These are phyloP conservation scores for Russula dissimulans DNA, from an alignment of 768 basidiomycete species.

Conservation along the genomic window DNA sequence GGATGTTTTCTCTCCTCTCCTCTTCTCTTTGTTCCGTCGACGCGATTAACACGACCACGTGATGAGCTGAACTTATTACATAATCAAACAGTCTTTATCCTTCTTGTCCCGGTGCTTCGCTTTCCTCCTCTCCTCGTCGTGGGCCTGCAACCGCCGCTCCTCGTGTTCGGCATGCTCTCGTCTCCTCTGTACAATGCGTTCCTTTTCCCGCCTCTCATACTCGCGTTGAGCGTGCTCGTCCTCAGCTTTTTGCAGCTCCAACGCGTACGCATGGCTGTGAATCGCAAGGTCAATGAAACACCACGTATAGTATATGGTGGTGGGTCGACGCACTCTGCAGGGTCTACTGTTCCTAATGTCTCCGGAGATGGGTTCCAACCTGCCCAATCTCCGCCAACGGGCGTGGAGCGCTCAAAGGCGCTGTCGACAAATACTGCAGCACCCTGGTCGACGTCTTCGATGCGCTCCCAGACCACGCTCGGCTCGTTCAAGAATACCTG, in stretches of 20 bases:
- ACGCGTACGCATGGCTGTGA: conserved; percentile 56
- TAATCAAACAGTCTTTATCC: conserved; percentile 13
- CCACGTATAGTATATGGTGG: neutral
- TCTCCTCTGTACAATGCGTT: conserved; percentile 28
- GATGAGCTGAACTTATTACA: conserved; percentile 6
- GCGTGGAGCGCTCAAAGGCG: conserved; percentile 50
- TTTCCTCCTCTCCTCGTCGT: conserved; percentile 6
- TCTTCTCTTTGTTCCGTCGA: too few relatives aligned
- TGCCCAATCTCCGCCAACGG: conserved; percentile 74
- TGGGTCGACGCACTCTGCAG: conserved; percentile 47
- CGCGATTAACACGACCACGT: neutral
- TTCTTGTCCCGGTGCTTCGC: neutral
- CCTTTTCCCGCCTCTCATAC: conserved; percentile 30
- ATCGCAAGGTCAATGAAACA: neutral
- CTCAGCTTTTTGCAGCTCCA: conserved; percentile 74
- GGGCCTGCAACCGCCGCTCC: neutral
- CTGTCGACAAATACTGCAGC: conserved; percentile 73
- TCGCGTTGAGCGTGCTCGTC: conserved; percentile 36
- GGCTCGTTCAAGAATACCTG: conserved; percentile 69
- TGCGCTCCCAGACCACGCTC: conserved; percentile 81
- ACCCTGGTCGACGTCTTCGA: conserved; percentile 81
- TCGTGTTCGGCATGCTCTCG: neutral
- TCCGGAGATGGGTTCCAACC: conserved; percentile 57
- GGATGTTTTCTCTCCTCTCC: too few relatives aligned
- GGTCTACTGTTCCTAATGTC: conserved; percentile 33